Percentiles rank a stretch among this genome's conserved stretches.
These are phyloP conservation scores for Phylloporus rhodoxanthus DNA, from an alignment of 768 basidiomycete species.

Conservation along the genomic window DNA sequence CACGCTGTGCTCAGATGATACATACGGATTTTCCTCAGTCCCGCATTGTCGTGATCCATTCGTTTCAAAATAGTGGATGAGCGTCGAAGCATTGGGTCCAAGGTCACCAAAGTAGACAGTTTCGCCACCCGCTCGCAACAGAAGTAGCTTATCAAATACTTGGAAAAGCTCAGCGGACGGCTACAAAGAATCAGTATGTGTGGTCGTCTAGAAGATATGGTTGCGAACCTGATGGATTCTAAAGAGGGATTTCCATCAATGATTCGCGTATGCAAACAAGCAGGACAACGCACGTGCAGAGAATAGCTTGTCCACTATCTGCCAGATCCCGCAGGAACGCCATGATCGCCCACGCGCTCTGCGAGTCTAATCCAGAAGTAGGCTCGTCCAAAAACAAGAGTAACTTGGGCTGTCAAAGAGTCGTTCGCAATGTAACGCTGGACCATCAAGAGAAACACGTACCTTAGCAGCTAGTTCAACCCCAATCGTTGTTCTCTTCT, in stretches of 20 bases:
- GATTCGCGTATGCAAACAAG: neutral
- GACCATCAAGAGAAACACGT: neutral
- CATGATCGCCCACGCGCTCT: constrained; percentile 81
- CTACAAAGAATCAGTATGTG: constrained; percentile 18
- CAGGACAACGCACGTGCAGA: constrained; percentile 63
- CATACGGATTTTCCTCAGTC: constrained; percentile 61
- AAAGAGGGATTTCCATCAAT: neutral
- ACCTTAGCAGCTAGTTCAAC: constrained; percentile 81
- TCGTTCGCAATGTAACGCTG: neutral
- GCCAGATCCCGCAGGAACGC: constrained; percentile 71
- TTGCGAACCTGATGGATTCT: constrained; percentile 39
- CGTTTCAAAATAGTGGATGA: constrained; percentile 75
- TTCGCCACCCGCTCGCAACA: constrained; percentile 72
- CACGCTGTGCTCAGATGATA: constrained; percentile 11
- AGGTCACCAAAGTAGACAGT: constrained; percentile 65
- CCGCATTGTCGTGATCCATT: constrained; percentile 63
- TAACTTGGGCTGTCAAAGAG: constrained; percentile 54
- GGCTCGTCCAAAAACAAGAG: constrained; percentile 87
- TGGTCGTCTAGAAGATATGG: neutral
- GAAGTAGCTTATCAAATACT: constrained; percentile 69
- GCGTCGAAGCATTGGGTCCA: constrained; percentile 50
- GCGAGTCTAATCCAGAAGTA: constrained; percentile 81
- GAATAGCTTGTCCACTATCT: constrained; percentile 76
- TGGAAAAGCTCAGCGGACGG: constrained; percentile 84
- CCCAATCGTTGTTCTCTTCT: constrained; percentile 80